Evolutionary conservation across 371 early-diverging fungal species (phyloP).

Genomic region (Cokeromyces recurvatus): DNA sequence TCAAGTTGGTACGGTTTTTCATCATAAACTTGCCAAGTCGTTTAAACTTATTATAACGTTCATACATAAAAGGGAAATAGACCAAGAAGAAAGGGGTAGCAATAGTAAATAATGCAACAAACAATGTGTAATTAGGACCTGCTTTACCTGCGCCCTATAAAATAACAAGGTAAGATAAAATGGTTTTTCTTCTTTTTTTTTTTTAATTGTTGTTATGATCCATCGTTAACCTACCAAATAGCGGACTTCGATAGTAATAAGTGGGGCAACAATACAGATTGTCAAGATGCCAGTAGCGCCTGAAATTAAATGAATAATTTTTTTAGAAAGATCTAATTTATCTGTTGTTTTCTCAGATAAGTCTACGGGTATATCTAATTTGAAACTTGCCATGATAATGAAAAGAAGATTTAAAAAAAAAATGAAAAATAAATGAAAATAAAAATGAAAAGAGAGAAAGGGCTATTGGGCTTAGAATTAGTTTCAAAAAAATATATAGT

Average conservation of each 20-base stretch:
- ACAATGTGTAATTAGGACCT: conserved; percentile 23
- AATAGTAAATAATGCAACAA: conserved; percentile 19
- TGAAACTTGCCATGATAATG: neutral
- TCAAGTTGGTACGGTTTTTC: conserved; percentile 25
- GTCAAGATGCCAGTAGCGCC: conserved; percentile 11
- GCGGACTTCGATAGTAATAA: conserved; percentile 21
- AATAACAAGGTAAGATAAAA: too few relatives aligned
- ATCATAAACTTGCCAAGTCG: conserved; percentile 27
- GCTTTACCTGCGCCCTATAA: conserved; percentile 20
- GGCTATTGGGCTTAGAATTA: too few relatives aligned
- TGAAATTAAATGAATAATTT: conserved; percentile 13
- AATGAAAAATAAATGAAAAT: too few relatives aligned
- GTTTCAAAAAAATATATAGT: too few relatives aligned
- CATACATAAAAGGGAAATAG: conserved; percentile 31
- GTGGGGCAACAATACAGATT: conserved; percentile 21
- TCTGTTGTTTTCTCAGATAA: conserved; percentile 15
- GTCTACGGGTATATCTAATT: conserved; percentile 21
- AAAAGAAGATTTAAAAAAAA: too few relatives aligned
- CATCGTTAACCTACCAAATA: conserved; percentile 22
- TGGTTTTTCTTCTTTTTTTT: neutral
- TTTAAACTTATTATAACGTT: conserved; percentile 26
- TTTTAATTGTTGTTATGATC: neutral
- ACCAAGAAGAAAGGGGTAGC: conserved; percentile 18
- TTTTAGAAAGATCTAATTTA: conserved; percentile 15
- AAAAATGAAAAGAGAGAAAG: too few relatives aligned